Base-by-base conservation (phyloP, 2,329 filamentous ascomycete species). In the Daldinia eschscholtzii region DNA sequence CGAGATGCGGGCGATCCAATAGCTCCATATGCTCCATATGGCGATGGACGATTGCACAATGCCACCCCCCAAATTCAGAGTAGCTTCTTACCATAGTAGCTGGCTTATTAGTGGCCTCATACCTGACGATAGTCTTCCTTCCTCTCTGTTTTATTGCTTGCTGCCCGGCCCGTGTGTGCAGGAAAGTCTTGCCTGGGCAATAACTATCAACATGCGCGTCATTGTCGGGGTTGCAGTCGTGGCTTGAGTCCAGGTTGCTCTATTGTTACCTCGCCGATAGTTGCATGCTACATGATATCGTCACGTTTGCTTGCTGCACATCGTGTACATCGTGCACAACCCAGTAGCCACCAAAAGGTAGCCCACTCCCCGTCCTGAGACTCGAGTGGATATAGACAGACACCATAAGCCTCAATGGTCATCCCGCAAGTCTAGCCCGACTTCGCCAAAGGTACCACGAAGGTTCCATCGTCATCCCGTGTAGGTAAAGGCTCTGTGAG, bases 221-320 rank as follows among this genome's bases (percentile, higher is more conserved):
- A 57, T 53, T 37, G 23, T 56, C 64, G 33, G 33, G 61, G 64
- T 67, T 65, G 58, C 68, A 70, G 26, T 58, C 20, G 68, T 71
- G 70, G 66, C 70, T 71, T 71, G 59, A 66, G 57, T 57, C 65
- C 52, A 68, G 62, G 64, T 63, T 68, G 63, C 59, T 66, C 60
- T 56, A 64, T 72, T 67, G 64, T 68, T 64, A 67, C 65, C 52
- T 68, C 61, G 48, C 58, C 52, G 44, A 55, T 64, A 53, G 53
- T 62, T 62, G 50, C 61, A 63, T 41, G 18, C 39, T 57, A 28
- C 50, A 57, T 44, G 9, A n/a, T 39, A 48, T 35, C 18, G 18
- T 60, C 30, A 64, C 60, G 28, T 57, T 63, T 50, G 41, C 20
- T 39, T 53, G 33, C 52, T 28, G 44, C 44, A 28, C 13, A 20